These are phyloP conservation scores for Fusarium drepaniforme DNA, from an alignment of 2,329 filamentous ascomycete species.

Conservation along the genomic window DNA sequence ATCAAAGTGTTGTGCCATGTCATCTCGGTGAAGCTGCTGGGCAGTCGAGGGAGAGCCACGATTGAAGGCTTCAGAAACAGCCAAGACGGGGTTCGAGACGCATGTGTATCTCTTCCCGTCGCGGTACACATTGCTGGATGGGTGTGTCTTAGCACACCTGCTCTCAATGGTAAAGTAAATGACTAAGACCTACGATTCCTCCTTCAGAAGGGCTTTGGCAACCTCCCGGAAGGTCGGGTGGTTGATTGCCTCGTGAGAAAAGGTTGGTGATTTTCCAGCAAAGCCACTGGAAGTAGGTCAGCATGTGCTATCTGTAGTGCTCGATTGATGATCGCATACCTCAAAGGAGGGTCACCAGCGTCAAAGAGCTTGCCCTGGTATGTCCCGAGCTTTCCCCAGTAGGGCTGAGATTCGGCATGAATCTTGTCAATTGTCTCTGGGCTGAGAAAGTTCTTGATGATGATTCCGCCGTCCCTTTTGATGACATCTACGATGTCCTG, in stretches of 20 bases:
- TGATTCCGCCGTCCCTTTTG: slow-evolving; percentile 6
- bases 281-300: neutral
- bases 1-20: slow-evolving; percentile 14
- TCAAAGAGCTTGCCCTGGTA: slow-evolving; percentile 7
- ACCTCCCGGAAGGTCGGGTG: slow-evolving; percentile 6
- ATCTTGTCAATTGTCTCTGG: slow-evolving; percentile 3
- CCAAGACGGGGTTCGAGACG: slow-evolving; percentile 9
- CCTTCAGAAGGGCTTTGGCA: slow-evolving; percentile 5
- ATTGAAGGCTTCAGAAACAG: slow-evolving; percentile 11
- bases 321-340: neutral
- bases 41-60: slow-evolving; percentile 5
- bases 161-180: neutral
- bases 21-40: slow-evolving; percentile 12
- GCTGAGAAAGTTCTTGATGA: slow-evolving; percentile 16
- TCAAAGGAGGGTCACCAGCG: slow-evolving; percentile 4
- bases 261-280: slow-evolving; percentile 8
- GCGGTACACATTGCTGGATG: neutral
- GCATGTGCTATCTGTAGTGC: neutral
- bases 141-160: neutral
- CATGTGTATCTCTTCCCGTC: slow-evolving; percentile 4
- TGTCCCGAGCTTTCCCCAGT: neutral
- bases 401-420: neutral
- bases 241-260: slow-evolving; percentile 10
- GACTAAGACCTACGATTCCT: slow-evolving; percentile 3
- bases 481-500: slow-evolving; percentile 6